These are phyloP conservation scores for Limonomyces culmigenus DNA, from an alignment of 1,284 basidiomycete species.

Conservation along the genomic window DNA sequence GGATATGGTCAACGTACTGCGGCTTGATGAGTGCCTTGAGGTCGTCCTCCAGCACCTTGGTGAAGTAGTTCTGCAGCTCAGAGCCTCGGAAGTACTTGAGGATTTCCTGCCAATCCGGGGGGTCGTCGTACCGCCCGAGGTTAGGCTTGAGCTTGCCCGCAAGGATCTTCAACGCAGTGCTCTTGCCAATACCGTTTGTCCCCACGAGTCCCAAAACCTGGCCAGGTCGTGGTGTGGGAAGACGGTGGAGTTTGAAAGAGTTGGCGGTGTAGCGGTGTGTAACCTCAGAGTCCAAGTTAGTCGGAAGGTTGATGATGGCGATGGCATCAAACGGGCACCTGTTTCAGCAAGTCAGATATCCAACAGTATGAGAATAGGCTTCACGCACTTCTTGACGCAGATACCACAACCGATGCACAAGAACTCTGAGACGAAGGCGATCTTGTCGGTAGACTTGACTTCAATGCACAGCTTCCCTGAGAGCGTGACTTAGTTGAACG, in stretches of 20 bases:
- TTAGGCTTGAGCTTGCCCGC: conserved; percentile 94
- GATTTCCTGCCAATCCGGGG: conserved; percentile 96
- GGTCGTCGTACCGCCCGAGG: conserved; percentile 81
- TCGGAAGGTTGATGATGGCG: conserved; percentile 92
- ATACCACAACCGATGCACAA: conserved; percentile 97
- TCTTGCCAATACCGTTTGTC: conserved; percentile 97
- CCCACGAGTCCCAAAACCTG: conserved; percentile 93
- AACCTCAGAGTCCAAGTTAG: conserved; percentile 85
- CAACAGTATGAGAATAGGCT: conserved; percentile 4
- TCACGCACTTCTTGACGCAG: conserved; percentile 86
- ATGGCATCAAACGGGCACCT: conserved; percentile 98
- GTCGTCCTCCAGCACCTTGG: conserved; percentile 96
- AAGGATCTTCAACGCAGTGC: conserved; percentile 87
- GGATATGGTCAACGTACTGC: conserved; percentile 98
- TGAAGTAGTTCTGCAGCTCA: conserved; percentile 96
- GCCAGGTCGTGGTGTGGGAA: conserved; percentile 88
- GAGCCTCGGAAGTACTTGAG: conserved; percentile 94
- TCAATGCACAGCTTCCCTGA: conserved; percentile 93
- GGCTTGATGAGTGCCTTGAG: conserved; percentile 96
- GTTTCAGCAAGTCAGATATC: conserved; percentile 5
- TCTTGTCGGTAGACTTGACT: conserved; percentile 86
- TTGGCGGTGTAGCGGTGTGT: conserved; percentile 97
- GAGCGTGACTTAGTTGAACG: not conserved
- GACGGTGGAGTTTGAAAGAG: conserved; percentile 92
- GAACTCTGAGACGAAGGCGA: conserved; percentile 94